A percentile compares a stretch with the other conserved stretches of the same genome.
Conservation (phyloP, 2,329 filamentous ascomycete genomes). For the Fusarium xylarioides region DNA sequence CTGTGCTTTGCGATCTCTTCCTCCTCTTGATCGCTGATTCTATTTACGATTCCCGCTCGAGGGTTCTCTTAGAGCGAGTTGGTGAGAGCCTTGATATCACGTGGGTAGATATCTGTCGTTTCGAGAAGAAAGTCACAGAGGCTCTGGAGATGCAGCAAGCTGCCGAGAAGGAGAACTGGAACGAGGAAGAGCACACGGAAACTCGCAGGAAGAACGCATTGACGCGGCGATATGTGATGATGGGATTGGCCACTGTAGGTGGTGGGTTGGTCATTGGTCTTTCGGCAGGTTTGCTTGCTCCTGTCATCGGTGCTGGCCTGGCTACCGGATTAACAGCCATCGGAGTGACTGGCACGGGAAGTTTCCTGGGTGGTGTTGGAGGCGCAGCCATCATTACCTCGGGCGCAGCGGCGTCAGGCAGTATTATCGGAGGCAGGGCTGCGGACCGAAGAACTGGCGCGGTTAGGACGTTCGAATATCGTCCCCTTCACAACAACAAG, state of each 20-base stretch:
- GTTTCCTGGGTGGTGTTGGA: slow-evolving; percentile 89
- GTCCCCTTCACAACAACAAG: slow-evolving; percentile 97
- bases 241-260: slow-evolving; percentile 96
- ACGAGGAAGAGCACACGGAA: slow-evolving; percentile 95
- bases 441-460: slow-evolving; percentile 89
- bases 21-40: slow-evolving; percentile 96
- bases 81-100: slow-evolving; percentile 81
- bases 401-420: slow-evolving; percentile 83
- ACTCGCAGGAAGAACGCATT: slow-evolving; percentile 80
- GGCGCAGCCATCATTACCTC: slow-evolving; percentile 96
- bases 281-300: slow-evolving; percentile 89
- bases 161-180: slow-evolving; percentile 95
- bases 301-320: slow-evolving; percentile 91
- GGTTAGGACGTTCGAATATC: slow-evolving; percentile 96
- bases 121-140: slow-evolving; percentile 97
- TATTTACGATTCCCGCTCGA: slow-evolving; percentile 88
- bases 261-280: slow-evolving; percentile 95
- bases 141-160: slow-evolving; percentile 97
- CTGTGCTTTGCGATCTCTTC: slow-evolving; percentile 94
- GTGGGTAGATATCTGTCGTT: slow-evolving; percentile 94
- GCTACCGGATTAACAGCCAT: slow-evolving; percentile 96
- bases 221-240: slow-evolving; percentile 88
- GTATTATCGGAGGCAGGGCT: slow-evolving; percentile 85
- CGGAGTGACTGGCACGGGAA: slow-evolving; percentile 86
- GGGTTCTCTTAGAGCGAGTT: slow-evolving; percentile 83